Evolutionary conservation across 345 rosid species (phyloP).

Genomic region (Pistacia atlantica): DNA sequence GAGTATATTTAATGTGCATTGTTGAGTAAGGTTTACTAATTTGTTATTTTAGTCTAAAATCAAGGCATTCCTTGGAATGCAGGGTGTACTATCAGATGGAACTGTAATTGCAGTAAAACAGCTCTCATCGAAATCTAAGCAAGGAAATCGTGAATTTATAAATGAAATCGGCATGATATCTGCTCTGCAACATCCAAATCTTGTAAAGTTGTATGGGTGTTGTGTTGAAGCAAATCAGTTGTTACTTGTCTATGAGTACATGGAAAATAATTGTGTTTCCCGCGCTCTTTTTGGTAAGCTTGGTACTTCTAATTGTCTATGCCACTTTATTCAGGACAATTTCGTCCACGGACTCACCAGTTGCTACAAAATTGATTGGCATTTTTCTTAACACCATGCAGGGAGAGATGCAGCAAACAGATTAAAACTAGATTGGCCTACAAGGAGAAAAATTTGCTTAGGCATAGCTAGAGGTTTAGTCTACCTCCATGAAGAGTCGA

Average conservation of each 20-base stretch:
- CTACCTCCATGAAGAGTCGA: slow-evolving; percentile 84
- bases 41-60: slow-evolving; percentile 6
- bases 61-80: slow-evolving; percentile 19
- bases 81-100: slow-evolving; percentile 76
- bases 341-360: not conserved
- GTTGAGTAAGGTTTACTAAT: not conserved
- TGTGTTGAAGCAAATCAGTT: slow-evolving; percentile 78
- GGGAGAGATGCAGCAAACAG: slow-evolving; percentile 51
- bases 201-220: slow-evolving; percentile 72
- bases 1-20: not conserved
- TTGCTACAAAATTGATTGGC: not conserved
- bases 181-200: slow-evolving; percentile 79
- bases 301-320: not conserved
- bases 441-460: slow-evolving; percentile 64
- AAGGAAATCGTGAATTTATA: slow-evolving; percentile 76
- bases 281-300: slow-evolving; percentile 63
- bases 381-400: slow-evolving; percentile 21
- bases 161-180: slow-evolving; percentile 82
- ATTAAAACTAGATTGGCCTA: slow-evolving; percentile 71
- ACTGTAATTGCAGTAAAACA: slow-evolving; percentile 72
- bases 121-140: slow-evolving; percentile 70
- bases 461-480: slow-evolving; percentile 81
- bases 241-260: slow-evolving; percentile 67
- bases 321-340: not conserved
- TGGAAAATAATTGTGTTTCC: slow-evolving; percentile 76